Base-by-base conservation (phyloP, 1,284 basidiomycete genomes). In the Thelephora terrestris region DNA sequence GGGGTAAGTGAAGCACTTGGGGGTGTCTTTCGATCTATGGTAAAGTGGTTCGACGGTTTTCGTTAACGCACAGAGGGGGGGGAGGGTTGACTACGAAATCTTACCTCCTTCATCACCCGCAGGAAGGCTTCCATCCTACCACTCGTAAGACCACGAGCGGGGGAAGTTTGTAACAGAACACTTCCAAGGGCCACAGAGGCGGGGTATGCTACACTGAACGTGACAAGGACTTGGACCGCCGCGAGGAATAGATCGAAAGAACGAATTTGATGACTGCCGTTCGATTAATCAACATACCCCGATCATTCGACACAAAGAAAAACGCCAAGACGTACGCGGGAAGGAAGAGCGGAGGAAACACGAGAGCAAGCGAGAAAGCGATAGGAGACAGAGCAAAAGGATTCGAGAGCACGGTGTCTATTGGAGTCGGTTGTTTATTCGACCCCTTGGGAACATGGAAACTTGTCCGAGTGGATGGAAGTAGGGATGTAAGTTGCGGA, bases 101-200 rank as follows among this genome's bases (percentile, higher is more conserved):
- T 17, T 54, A 88, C 83, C 68, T 94, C 91, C 24, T 84, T 79
- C 70, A 93, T 80, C 1, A 78, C 82, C 7, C 83, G 73, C 52
- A 87, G 71, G 56, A 95, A 85, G 0, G 76, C 71, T 55, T 87
- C 82, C 82, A 91, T 91, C 49, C 81, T 76, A 3, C 77, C 79
- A 43, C 73, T 73, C 2, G 70, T 63, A 2, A 74, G 56, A 1
- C 81, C 77, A 18, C 84, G 69, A 5, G 71, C 65, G 0, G 92
- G 92, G 0, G 91, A 79, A 0, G 92, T 96, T 62, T 96, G 92
- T 3, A 96, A 66, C 1, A 97, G 71, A 1, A 92, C 82, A 7
- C 84, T 79, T 2, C 88, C 91, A 23, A 92, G 83, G 0, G 85
- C 76, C 4, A 81, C 71, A 18, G 82, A 88, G 0, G 90, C 82